These are phyloP conservation scores for Pyrus betulifolia DNA, from an alignment of 306 rosid species.

Conservation along the genomic window DNA sequence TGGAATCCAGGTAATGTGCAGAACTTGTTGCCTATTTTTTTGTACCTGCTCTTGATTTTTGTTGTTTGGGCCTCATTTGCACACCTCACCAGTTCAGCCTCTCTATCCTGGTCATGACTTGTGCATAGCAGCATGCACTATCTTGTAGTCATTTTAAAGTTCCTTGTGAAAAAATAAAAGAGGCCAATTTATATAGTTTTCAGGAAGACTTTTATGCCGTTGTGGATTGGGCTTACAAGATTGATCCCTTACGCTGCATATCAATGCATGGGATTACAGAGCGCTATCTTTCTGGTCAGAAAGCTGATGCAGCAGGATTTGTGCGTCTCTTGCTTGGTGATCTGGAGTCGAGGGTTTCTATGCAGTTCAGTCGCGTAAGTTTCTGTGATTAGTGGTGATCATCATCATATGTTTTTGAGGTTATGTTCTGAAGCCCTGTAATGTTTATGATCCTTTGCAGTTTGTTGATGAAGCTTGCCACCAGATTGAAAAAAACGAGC, in stretches of 20 bases:
- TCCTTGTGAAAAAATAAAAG: conserved; percentile 2
- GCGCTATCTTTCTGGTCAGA: conserved; percentile 85
- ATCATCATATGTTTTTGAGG: conserved; percentile 14
- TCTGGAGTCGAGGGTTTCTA: conserved; percentile 72
- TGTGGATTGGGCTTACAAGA: conserved; percentile 95
- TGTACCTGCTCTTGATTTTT: background rate
- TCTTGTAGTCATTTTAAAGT: background rate
- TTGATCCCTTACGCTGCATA: conserved; percentile 92
- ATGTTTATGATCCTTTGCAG: conserved; percentile 39
- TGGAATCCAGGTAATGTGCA: conserved; percentile 73
- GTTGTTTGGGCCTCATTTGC: background rate
- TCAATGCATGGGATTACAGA: conserved; percentile 97
- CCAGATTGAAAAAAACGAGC: conserved; percentile 88
- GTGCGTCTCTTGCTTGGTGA: conserved; percentile 87
- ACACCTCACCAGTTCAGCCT: background rate
- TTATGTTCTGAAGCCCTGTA: conserved; percentile 15
- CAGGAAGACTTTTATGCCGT: conserved; percentile 92
- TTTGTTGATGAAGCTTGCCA: conserved; percentile 90
- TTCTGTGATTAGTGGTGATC: conserved; percentile 9
- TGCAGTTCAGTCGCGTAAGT: conserved; percentile 74
- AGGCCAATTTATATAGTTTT: conserved; percentile 22
- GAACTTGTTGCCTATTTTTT: background rate
- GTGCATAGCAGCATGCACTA: conserved; percentile 8
- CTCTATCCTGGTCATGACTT: background rate
- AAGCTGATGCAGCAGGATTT: conserved; percentile 93